phyloP scores from a whole-genome alignment of 2,329 filamentous ascomycete species.

The Sphaerostilbella broomeana region DNA sequence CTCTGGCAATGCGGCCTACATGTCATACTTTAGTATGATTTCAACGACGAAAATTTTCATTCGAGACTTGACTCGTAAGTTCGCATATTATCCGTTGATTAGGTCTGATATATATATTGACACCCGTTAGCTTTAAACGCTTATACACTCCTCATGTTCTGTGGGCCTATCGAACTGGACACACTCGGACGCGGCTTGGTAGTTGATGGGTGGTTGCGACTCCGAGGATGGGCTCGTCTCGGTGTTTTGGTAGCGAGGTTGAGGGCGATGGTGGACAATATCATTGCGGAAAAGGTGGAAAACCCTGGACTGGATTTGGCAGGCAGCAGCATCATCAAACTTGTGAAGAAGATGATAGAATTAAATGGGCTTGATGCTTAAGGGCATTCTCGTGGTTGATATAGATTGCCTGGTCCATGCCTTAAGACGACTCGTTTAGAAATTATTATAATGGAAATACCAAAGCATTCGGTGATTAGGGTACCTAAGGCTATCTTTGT shows the following conservation, averaged over 20 bases:
- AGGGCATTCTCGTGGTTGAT: too few relatives aligned
- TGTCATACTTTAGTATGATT: constrained; percentile 90
- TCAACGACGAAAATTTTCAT: constrained; percentile 89
- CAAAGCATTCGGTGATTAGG: too few relatives aligned
- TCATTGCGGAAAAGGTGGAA: constrained; percentile 75
- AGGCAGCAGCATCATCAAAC: constrained; percentile 61
- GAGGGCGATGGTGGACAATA: constrained; percentile 77
- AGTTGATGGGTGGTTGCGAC: constrained; percentile 81
- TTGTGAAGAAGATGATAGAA: constrained; percentile 77
- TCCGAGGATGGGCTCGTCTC: constrained; percentile 90
- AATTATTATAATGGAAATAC: too few relatives aligned
- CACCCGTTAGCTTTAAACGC: constrained; percentile 69
- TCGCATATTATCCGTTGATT: not conserved
- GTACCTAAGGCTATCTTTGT: too few relatives aligned
- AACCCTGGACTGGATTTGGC: constrained; percentile 57
- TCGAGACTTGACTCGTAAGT: constrained; percentile 78
- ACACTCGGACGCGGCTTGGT: constrained; percentile 79
- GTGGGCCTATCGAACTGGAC: constrained; percentile 76
- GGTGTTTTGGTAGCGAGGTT: constrained; percentile 81
- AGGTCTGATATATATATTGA: constrained; percentile 8
- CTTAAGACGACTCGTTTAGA: too few relatives aligned
- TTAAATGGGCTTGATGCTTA: constrained; percentile 78
- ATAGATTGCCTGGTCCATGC: too few relatives aligned
- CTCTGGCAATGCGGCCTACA: constrained; percentile 65
- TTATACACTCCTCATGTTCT: constrained; percentile 82